phyloP scores from a whole-genome alignment of 768 basidiomycete genomes.

The Amanita pallidorosea region DNA sequence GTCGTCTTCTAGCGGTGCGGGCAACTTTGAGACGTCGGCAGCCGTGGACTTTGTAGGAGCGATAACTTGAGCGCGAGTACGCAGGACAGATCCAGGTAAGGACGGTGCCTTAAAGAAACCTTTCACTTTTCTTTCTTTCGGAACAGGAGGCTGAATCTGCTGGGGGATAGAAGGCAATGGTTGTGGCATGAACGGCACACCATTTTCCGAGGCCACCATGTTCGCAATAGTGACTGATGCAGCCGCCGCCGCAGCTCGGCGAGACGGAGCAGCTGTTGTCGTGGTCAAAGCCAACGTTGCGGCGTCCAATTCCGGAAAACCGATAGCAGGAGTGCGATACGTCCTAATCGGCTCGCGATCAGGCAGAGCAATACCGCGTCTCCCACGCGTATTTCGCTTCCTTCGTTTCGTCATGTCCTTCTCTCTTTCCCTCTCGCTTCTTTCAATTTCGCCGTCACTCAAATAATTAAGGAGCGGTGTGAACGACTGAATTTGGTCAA shows the following conservation, averaged over 20 bases:
- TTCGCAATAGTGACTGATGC: constrained; percentile 80
- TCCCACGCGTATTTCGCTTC: constrained; percentile 74
- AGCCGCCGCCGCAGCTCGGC: constrained; percentile 80
- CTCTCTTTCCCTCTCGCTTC: constrained; percentile 87
- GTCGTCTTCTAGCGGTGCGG: constrained; percentile 52
- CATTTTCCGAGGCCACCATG: constrained; percentile 90
- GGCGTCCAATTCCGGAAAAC: constrained; percentile 71
- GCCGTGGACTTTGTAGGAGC: constrained; percentile 63
- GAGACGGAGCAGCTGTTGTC: constrained; percentile 56
- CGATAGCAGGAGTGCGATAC: constrained; percentile 80
- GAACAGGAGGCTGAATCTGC: constrained; percentile 17
- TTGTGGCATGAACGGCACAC: constrained; percentile 46
- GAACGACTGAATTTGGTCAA: constrained; percentile 68
- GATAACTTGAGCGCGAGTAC: constrained; percentile 46
- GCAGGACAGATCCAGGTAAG: constrained; percentile 41
- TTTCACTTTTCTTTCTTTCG: constrained; percentile 23
- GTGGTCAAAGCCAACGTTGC: constrained; percentile 57
- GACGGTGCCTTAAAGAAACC: constrained; percentile 66
- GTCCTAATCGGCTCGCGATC: constrained; percentile 92
- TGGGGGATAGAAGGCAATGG: constrained; percentile 23
- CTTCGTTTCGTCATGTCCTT: constrained; percentile 83
- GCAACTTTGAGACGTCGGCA: constrained; percentile 44
- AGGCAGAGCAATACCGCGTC: constrained; percentile 73
- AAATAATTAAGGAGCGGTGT: constrained; percentile 88
- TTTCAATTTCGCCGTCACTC: constrained; percentile 81